Conservation (phyloP, 176 grass and related monocot genomes). For the Puya raimondii region DNA sequence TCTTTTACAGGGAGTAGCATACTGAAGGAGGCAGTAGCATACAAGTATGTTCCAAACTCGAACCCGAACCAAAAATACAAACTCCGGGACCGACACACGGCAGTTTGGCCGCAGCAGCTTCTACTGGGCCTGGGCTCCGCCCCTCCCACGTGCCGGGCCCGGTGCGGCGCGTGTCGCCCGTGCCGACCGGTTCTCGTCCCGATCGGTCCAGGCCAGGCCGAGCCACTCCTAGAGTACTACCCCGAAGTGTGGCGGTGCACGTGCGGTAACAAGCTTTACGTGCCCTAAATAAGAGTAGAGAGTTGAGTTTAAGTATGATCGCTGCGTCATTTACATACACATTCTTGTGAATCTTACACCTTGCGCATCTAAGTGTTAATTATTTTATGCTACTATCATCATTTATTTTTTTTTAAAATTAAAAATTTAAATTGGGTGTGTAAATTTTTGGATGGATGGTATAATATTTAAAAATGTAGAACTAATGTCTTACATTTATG, state of each 20-base stretch:
- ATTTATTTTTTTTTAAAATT: no score
- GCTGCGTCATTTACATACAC: conserved; percentile 4
- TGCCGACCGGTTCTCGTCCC: conserved; percentile 63
- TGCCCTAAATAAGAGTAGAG: conserved; percentile 36
- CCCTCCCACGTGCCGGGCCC: conserved; percentile 62
- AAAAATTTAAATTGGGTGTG: no score
- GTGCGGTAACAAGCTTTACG: conserved; percentile 76
- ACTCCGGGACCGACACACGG: conserved; percentile 4
- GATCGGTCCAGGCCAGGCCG: conserved; percentile 55
- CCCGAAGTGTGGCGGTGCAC: conserved; percentile 91
- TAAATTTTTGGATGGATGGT: no score
- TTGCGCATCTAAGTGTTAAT: background rate
- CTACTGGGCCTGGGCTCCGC: conserved; percentile 66
- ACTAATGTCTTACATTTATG: no score
- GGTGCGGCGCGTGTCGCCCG: conserved; percentile 53
- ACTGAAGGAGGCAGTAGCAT: no score
- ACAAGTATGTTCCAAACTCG: no score
- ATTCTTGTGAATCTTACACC: conserved; percentile 1
- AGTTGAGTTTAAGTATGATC: background rate
- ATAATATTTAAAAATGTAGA: no score
- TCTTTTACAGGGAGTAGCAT: no score
- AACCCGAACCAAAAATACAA: no score
- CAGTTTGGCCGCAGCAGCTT: conserved; percentile 28
- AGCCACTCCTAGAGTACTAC: conserved; percentile 68
- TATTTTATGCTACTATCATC: no score